Conservation (phyloP, 1,284 basidiomycete species). For the Leucoagaricus sp. region DNA sequence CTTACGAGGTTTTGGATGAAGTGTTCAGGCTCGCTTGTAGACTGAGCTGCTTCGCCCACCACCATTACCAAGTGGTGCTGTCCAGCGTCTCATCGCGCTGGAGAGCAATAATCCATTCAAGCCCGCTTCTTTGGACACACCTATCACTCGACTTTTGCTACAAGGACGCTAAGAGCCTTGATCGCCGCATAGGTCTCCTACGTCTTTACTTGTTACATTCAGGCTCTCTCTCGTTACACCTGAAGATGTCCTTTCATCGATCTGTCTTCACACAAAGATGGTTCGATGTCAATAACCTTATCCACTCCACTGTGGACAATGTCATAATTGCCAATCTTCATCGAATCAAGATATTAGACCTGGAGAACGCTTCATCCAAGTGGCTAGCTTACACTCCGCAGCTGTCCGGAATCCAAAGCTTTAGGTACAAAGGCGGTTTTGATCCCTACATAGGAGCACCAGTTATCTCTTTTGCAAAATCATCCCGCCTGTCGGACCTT, state of each 20-base stretch:
- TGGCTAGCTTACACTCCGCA: neutral
- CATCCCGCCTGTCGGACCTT: neutral
- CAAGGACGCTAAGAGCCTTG: neutral
- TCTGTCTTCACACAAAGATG: neutral
- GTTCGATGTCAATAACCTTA: neutral
- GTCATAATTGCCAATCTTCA: neutral
- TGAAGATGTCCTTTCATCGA: neutral
- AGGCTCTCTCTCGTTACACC: neutral
- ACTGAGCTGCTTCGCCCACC: neutral
- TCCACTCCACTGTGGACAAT: neutral
- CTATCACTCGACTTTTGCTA: neutral
- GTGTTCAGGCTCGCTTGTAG: neutral
- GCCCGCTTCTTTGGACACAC: neutral
- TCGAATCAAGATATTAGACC: neutral
- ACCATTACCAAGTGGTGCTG: constrained; percentile 2
- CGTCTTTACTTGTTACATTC: constrained; percentile 1
- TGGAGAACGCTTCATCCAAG: neutral
- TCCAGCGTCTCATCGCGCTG: constrained; percentile 1
- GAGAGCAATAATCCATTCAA: neutral
- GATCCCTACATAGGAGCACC: neutral
- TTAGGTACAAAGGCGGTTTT: neutral
- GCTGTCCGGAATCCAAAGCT: neutral
- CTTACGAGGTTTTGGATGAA: neutral
- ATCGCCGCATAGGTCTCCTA: neutral
- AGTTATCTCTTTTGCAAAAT: neutral